phyloP scores from a whole-genome alignment of 306 rosid species.

The Prunus padus region DNA sequence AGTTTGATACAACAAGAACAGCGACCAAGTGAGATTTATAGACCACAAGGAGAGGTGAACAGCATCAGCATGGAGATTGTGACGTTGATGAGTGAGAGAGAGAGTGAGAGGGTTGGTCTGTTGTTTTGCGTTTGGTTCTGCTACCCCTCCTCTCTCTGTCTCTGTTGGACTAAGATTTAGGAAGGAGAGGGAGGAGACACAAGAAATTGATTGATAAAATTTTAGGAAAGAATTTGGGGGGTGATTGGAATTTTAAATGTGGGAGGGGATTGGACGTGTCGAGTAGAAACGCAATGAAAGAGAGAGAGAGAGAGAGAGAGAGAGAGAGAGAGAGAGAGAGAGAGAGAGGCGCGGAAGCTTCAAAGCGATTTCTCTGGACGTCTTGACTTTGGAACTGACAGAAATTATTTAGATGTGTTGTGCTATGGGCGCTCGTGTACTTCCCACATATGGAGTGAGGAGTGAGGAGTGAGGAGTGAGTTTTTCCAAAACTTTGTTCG shows the following conservation, averaged over 20 bases:
- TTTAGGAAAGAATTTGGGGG: not conserved
- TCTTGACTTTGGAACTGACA: constrained; percentile 9
- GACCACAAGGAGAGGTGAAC: constrained; percentile 5
- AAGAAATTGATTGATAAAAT: not conserved
- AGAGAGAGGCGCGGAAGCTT: constrained; percentile 19
- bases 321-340: not conserved
- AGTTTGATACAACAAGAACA: constrained; percentile 25
- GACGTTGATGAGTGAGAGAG: not conserved
- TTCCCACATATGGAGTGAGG: too few relatives aligned
- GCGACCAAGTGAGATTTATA: not conserved
- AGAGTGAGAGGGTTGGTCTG: constrained; percentile 3
- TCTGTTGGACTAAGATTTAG: not conserved
- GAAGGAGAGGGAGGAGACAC: not conserved
- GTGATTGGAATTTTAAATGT: not conserved
- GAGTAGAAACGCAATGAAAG: not conserved
- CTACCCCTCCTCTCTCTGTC: not conserved
- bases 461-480: too few relatives aligned
- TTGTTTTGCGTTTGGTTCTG: not conserved
- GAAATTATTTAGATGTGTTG: not conserved
- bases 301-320: not conserved
- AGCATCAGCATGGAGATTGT: not conserved
- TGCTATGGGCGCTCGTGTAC: too few relatives aligned
- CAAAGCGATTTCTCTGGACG: constrained; percentile 8
- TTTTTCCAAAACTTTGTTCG: too few relatives aligned
- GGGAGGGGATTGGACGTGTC: not conserved